These are phyloP conservation scores for Phaeosphaeriaceae sp. DNA, from an alignment of 2,329 filamentous ascomycete genomes.

Conservation along the genomic window DNA sequence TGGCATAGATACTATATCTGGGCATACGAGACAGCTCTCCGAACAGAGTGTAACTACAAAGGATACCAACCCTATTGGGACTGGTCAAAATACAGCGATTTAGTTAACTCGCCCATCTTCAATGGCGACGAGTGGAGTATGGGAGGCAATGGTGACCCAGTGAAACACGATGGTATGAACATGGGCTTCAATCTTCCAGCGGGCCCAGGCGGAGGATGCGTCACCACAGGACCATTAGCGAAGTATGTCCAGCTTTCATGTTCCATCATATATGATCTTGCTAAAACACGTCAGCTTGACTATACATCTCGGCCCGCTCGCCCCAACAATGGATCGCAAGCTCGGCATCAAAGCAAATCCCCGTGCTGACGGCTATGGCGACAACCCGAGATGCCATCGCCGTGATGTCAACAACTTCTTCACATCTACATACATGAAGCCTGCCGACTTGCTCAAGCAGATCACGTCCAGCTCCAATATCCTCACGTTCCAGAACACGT, in stretches of 20 bases:
- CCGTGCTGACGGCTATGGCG: constrained; percentile 30
- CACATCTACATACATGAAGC: constrained; percentile 17
- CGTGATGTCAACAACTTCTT: constrained; percentile 43
- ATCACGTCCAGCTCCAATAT: constrained; percentile 31
- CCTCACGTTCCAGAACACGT: constrained; percentile 31
- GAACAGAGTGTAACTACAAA: constrained; percentile 51
- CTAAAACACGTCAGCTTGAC: constrained; percentile 22
- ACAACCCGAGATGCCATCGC: constrained; percentile 41
- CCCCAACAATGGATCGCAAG: constrained; percentile 35
- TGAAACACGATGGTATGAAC: constrained; percentile 20
- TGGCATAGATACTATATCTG: constrained; percentile 55
- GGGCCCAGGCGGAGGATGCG: constrained; percentile 64
- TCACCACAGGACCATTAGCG: constrained; percentile 59
- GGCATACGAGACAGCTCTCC: constrained; percentile 52
- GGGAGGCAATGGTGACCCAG: constrained; percentile 56
- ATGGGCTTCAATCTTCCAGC: constrained; percentile 48
- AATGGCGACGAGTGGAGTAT: constrained; percentile 60
- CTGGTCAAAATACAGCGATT: constrained; percentile 59
- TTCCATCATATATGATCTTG: not conserved
- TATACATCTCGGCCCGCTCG: constrained; percentile 58
- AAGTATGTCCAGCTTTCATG: constrained; percentile 35
- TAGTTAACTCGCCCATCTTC: constrained; percentile 60
- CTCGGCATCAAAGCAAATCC: constrained; percentile 44
- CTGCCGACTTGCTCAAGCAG: constrained; percentile 28
- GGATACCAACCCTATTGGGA: constrained; percentile 59